A percentile compares a stretch with the other conserved stretches of the same genome.
These are phyloP conservation scores for Haplosporangium sp. DNA, from an alignment of 371 early-diverging fungal genomes.

Conservation along the genomic window DNA sequence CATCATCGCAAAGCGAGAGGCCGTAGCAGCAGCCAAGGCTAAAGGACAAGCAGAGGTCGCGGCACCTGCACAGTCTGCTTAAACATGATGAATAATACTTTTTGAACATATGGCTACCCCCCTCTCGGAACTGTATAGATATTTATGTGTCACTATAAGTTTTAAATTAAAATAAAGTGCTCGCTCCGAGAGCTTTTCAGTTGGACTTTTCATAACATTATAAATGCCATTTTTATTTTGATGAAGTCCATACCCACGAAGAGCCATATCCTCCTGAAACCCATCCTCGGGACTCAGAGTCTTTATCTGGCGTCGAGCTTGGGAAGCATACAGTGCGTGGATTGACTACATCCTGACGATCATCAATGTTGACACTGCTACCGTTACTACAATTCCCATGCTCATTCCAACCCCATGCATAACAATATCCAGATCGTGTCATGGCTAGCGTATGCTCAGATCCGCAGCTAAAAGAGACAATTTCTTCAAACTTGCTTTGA, in stretches of 20 bases:
- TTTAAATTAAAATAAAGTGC: background rate
- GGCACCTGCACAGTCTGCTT: slow-evolving; percentile 13
- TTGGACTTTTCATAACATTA: background rate
- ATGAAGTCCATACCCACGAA: slow-evolving; percentile 15
- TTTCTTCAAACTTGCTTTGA: slow-evolving; percentile 4
- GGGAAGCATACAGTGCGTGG: slow-evolving; percentile 26
- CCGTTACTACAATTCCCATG: slow-evolving; percentile 84
- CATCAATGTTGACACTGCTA: slow-evolving; percentile 3
- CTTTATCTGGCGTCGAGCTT: background rate
- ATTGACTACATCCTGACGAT: slow-evolving; percentile 22
- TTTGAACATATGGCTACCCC: no score
- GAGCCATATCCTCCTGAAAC: slow-evolving; percentile 24
- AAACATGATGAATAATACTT: background rate
- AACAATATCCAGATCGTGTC: slow-evolving; percentile 54
- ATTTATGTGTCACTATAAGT: background rate
- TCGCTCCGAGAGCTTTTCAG: background rate
- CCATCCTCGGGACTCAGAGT: slow-evolving; percentile 14
- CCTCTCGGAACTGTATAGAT: background rate
- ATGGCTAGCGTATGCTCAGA: slow-evolving; percentile 82
- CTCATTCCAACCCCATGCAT: slow-evolving; percentile 95
- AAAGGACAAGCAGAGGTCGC: slow-evolving; percentile 20
- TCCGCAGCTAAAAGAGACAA: slow-evolving; percentile 72
- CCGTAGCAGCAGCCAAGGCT: slow-evolving; percentile 36
- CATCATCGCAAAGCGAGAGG: slow-evolving; percentile 48
- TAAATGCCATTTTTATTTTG: background rate